Percentiles rank a stretch among this genome's conserved stretches.
Evolutionary conservation across 2,329 filamentous ascomycete genomes (phyloP).

Genomic region (Exophiala sp.): DNA sequence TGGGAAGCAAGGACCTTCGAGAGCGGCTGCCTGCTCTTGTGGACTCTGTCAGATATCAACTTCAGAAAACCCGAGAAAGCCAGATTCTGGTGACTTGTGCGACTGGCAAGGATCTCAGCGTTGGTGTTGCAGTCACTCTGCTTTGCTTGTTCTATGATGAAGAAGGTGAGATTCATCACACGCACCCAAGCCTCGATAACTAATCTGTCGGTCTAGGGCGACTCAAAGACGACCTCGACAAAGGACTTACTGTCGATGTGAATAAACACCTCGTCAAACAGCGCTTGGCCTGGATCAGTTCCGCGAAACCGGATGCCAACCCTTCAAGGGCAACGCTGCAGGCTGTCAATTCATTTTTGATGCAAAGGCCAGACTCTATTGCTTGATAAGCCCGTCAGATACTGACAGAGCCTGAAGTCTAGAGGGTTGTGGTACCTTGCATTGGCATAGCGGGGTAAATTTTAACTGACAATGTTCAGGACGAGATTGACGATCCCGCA

Average conservation of each 20-base stretch:
- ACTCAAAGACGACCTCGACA: slow-evolving; percentile 9
- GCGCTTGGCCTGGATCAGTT: slow-evolving; percentile 77
- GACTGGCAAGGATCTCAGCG: slow-evolving; percentile 73
- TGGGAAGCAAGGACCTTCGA: slow-evolving; percentile 79
- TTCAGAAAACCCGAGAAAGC: slow-evolving; percentile 31
- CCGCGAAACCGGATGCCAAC: slow-evolving; percentile 72
- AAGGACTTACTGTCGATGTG: slow-evolving; percentile 38
- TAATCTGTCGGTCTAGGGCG: slow-evolving; percentile 7
- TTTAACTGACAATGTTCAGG: not conserved
- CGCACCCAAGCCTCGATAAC: not conserved
- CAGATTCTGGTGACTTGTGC: slow-evolving; percentile 64
- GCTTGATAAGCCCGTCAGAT: too few relatives aligned
- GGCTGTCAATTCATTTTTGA: slow-evolving; percentile 85
- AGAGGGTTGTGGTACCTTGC: not conserved
- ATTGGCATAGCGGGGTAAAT: too few relatives aligned
- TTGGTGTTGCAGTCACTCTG: slow-evolving; percentile 72
- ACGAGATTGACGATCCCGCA: not conserved
- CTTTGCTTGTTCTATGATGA: slow-evolving; percentile 70
- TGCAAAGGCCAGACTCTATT: slow-evolving; percentile 47
- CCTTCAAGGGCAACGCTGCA: slow-evolving; percentile 82
- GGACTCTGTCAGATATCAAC: slow-evolving; percentile 48
- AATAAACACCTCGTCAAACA: slow-evolving; percentile 75
- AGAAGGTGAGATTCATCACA: slow-evolving; percentile 47
- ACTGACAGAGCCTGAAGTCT: not conserved
- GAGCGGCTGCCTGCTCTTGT: slow-evolving; percentile 61